phyloP scores from a whole-genome alignment of 2,329 filamentous ascomycete genomes.

The Xylaria multiplex region DNA sequence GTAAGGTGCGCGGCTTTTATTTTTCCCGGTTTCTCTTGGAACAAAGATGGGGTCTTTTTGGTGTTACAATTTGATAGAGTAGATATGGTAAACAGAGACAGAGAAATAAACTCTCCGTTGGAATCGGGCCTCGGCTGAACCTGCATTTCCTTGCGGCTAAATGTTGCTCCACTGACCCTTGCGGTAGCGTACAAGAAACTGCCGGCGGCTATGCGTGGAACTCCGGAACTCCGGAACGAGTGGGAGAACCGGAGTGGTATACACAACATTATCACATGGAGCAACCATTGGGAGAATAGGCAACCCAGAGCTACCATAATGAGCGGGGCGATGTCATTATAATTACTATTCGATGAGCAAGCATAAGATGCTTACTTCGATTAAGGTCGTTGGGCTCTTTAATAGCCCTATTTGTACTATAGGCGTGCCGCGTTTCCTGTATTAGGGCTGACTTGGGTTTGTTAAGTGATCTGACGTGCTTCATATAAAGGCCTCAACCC shows the following conservation, averaged over 20 bases:
- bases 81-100: neutral
- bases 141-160: slow-evolving; percentile 31
- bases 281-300: neutral
- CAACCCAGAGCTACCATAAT: neutral
- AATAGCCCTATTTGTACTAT: slow-evolving; percentile 3
- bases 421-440: neutral
- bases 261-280: neutral
- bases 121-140: slow-evolving; percentile 23
- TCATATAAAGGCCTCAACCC: too few species aligned
- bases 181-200: slow-evolving; percentile 15
- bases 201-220: slow-evolving; percentile 21
- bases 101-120: neutral
- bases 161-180: slow-evolving; percentile 17
- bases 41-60: slow-evolving; percentile 1
- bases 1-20: neutral
- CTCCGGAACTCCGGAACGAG: slow-evolving; percentile 2
- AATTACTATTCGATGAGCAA: neutral
- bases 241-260: neutral
- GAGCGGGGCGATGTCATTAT: neutral
- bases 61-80: neutral
- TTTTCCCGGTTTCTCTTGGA: neutral
- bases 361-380: slow-evolving; percentile 12
- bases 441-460: too few species aligned
- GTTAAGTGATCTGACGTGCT: too few species aligned
- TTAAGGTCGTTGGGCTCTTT: neutral